Percentiles rank a stretch among this genome's conserved stretches.
These are phyloP conservation scores for Rhizophagus sp. DNA, from an alignment of 192 early-diverging fungal species.

Conservation along the genomic window DNA sequence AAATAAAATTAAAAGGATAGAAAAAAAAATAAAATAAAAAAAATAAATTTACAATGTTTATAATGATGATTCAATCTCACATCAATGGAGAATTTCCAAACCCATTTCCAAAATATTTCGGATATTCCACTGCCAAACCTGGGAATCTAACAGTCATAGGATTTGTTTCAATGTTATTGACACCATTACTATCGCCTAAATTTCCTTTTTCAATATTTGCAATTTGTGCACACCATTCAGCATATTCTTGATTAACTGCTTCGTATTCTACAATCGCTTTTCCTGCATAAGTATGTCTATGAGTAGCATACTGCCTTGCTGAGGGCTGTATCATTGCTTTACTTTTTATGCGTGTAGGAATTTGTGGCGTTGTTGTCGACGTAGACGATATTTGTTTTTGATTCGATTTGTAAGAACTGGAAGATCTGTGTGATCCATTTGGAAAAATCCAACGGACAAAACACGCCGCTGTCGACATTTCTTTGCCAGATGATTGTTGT, in stretches of 20 bases:
- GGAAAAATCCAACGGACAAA: constrained; percentile 19
- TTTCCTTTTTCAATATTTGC: not conserved
- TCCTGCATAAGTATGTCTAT: constrained; percentile 15
- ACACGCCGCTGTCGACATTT: constrained; percentile 1
- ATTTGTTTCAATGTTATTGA: not conserved
- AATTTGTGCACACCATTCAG: constrained; percentile 17
- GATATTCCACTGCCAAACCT: not conserved
- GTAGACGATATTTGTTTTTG: not conserved
- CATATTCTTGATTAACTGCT: constrained; percentile 25
- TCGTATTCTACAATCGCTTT: constrained; percentile 21
- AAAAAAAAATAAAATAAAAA: not conserved
- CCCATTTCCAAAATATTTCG: not conserved
- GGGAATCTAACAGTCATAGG: not conserved
- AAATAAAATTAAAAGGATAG: not conserved
- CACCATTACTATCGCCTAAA: not conserved
- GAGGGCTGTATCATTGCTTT: not conserved
- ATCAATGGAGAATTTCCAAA: not conserved
- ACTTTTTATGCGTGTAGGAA: not conserved
- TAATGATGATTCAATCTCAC: not conserved
- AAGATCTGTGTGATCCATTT: not conserved
- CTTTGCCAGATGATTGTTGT: constrained; percentile 18
- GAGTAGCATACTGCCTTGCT: not conserved
- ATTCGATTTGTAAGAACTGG: not conserved
- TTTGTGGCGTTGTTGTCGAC: not conserved
- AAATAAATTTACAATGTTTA: not conserved